Evolutionary conservation across 2,329 filamentous ascomycete genomes (phyloP), one percentile per base, ranked within the genome.

Genomic region (Colletotrichum brevisporum): DNA sequence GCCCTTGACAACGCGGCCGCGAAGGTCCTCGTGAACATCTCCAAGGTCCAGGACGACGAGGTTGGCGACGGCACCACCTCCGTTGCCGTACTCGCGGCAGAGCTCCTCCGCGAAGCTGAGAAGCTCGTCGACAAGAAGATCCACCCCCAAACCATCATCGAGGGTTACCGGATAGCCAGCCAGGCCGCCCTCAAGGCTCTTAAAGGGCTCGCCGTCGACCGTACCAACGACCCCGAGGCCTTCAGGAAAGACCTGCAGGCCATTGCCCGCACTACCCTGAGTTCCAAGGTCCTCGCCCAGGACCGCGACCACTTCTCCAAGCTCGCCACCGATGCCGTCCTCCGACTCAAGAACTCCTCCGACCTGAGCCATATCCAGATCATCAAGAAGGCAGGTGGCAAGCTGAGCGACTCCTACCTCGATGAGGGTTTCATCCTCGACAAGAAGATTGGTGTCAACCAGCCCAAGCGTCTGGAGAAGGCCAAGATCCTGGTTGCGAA

Each of bases 381-480:
- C 78, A 99, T 99, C 86, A 99, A 99, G 88, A 99, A 99, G 87
- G 92, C 95, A 2, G 96, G 96, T 75, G 96, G 96, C 76, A 99
- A 98, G 87, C 90, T 99, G 68, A 96, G 91, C 80, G 96, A 99
- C 81, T 98, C 95, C 13, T 99, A 99, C 83, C 88, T 99, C 50
- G 96, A 99, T 78, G 94, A 98, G 77, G 96, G 96, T 5, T 99
- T 99, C 85, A 98, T 99, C 78, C 86, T 99, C 63, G 96, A 99
- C 85, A 99, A 99, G 89, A 97, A 95, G 85, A 97, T 99, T 73
- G 96, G 96, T 74, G 95, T 98, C 67, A 98, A 98, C 86, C 96
- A 99, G 83, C 96, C 96, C 63, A 98, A 98, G 88, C 89, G 94
- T 68, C 86, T 99, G 77, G 95, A 98, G 82, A 98, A 99, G 81